A percentile compares a stretch with the other conserved stretches of the same genome.
phyloP scores from a whole-genome alignment of 495 filamentous ascomycete genomes.

The Melanomma pulvis-pyrius region DNA sequence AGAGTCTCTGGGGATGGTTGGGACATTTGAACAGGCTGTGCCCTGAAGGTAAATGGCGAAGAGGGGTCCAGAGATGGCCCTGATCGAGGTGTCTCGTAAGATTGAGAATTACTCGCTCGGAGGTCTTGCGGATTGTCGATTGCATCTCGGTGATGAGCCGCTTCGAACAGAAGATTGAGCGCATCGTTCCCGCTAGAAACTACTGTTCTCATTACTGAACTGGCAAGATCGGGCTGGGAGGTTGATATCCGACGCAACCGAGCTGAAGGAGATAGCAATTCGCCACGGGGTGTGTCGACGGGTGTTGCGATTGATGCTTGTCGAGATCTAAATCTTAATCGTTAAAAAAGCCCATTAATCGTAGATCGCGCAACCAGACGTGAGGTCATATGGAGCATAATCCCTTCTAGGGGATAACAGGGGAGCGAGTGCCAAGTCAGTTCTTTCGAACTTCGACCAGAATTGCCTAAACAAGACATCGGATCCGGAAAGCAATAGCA shows the following conservation, averaged over 20 bases:
- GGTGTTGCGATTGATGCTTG: background rate
- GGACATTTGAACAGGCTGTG: conserved; percentile 36
- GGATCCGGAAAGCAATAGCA: background rate
- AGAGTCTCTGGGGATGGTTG: conserved; percentile 44
- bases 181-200: conserved; percentile 54
- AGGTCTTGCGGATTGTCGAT: conserved; percentile 22
- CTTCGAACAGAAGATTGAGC: conserved; percentile 58
- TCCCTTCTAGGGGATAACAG: background rate
- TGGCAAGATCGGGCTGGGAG: conserved; percentile 24
- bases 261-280: conserved; percentile 17
- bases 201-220: conserved; percentile 37
- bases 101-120: conserved; percentile 11
- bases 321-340: background rate
- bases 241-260: conserved; percentile 24
- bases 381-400: too few relatives aligned
- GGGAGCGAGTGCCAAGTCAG: background rate
- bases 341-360: background rate
- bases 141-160: conserved; percentile 47
- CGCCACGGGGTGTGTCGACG: conserved; percentile 16
- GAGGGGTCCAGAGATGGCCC: conserved; percentile 15
- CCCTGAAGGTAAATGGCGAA: conserved; percentile 34
- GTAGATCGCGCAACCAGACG: background rate
- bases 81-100: conserved; percentile 34
- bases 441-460: too few relatives aligned
- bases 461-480: too few relatives aligned